A percentile compares a stretch with the other conserved stretches of the same genome.
Conservation (phyloP, 345 rosid genomes). For the Noccaea caerulescens region DNA sequence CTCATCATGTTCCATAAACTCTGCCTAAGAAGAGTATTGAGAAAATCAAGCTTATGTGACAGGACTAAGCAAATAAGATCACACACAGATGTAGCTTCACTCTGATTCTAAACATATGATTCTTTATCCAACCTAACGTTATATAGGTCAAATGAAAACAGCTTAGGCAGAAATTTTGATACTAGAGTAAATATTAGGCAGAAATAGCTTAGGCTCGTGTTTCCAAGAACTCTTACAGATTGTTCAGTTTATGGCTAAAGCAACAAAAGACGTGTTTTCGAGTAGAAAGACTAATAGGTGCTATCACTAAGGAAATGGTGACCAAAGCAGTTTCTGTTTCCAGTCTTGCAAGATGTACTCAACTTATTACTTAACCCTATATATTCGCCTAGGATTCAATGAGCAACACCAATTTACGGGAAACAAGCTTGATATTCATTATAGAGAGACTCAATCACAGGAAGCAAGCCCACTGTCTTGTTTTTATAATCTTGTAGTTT, state of each 20-base stretch:
- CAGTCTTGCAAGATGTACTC: constrained; percentile 22
- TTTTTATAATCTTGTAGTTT: constrained; percentile 12
- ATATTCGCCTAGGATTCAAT: constrained; percentile 30
- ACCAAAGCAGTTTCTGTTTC: constrained; percentile 23
- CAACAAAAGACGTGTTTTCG: constrained; percentile 22
- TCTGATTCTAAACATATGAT: constrained; percentile 15
- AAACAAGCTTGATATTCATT: constrained; percentile 22
- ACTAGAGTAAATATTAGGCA: constrained; percentile 1
- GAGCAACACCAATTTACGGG: constrained; percentile 21
- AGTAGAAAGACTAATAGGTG: constrained; percentile 18
- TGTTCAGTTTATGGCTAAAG: constrained; percentile 22
- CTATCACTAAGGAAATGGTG: constrained; percentile 21
- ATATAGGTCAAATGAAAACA: constrained; percentile 10
- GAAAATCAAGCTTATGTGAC: constrained; percentile 29
- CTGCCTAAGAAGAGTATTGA: constrained; percentile 66
- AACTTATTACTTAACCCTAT: constrained; percentile 17
- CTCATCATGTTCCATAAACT: constrained; percentile 99
- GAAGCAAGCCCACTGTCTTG: background rate
- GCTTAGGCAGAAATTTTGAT: constrained; percentile 11
- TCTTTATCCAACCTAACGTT: constrained; percentile 4
- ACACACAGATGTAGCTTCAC: constrained; percentile 20
- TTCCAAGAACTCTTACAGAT: constrained; percentile 8
- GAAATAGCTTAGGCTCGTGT: background rate
- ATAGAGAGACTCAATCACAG: constrained; percentile 7
- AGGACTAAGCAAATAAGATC: constrained; percentile 29